Evolutionary conservation across 2,329 filamentous ascomycete species (phyloP).

Genomic region (Penicillium sp.): DNA sequence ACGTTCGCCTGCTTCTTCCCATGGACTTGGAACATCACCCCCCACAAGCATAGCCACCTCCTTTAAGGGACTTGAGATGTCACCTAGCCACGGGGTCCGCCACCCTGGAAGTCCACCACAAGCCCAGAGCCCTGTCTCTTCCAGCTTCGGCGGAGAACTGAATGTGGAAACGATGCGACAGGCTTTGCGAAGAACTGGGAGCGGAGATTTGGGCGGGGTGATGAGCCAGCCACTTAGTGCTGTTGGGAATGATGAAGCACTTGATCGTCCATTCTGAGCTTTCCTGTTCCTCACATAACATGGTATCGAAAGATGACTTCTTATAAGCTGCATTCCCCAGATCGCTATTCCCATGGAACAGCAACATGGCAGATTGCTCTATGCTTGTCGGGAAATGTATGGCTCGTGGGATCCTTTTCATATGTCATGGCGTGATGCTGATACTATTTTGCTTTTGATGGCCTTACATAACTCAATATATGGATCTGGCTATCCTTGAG

Average conservation of each 20-base stretch:
- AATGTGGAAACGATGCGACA: conserved; percentile 95
- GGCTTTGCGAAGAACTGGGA: conserved; percentile 81
- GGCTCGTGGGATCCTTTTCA: not conserved
- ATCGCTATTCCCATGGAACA: too few species aligned
- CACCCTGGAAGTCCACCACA: conserved; percentile 66
- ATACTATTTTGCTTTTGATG: conserved; percentile 7
- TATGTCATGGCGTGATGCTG: conserved; percentile 6
- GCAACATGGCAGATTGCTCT: too few species aligned
- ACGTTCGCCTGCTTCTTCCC: conserved; percentile 76
- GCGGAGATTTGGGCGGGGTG: conserved; percentile 69
- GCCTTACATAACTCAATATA: conserved; percentile 16
- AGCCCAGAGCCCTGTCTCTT: conserved; percentile 56
- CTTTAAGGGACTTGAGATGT: conserved; percentile 73
- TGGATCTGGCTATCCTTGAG: conserved; percentile 22
- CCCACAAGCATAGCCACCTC: conserved; percentile 77
- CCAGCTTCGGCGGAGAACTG: conserved; percentile 66
- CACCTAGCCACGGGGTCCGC: conserved; percentile 60
- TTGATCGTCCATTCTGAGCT: conserved; percentile 25
- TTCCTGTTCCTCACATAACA: not conserved
- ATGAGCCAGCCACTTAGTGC: conserved; percentile 39
- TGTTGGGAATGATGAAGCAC: conserved; percentile 38
- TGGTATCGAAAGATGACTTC: too few species aligned
- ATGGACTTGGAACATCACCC: conserved; percentile 69
- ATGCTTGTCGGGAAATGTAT: too few species aligned
- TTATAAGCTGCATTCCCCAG: too few species aligned